Conservation (phyloP, 148 eudicot genomes). For the Rhododendron griersonianum region DNA sequence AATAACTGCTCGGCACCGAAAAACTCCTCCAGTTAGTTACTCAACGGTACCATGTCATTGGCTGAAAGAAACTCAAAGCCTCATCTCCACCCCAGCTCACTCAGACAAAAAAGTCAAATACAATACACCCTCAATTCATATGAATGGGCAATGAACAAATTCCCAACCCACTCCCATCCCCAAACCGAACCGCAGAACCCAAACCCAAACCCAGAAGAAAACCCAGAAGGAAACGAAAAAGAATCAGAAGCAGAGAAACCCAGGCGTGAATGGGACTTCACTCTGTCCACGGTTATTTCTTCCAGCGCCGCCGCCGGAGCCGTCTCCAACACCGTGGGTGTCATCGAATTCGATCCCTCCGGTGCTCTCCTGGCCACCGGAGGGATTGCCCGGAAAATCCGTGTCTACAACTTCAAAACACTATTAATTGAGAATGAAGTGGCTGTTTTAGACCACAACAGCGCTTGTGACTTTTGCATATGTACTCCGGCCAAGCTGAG, state of each 20-base stretch:
- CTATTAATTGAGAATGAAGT: not conserved
- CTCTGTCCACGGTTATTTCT: conserved; percentile 30
- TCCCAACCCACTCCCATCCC: conserved; percentile 11
- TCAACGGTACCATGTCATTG: not conserved
- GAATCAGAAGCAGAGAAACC: conserved; percentile 9
- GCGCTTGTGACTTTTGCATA: conserved; percentile 29
- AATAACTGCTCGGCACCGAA: too few relatives aligned
- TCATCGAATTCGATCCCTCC: conserved; percentile 31
- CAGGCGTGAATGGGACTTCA: conserved; percentile 44
- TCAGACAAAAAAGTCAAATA: not conserved
- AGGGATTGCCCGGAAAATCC: conserved; percentile 39
- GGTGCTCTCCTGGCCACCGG: conserved; percentile 36
- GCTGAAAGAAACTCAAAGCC: not conserved
- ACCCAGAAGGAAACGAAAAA: conserved; percentile 8
- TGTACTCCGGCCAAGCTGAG: conserved; percentile 54
- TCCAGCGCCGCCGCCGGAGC: conserved; percentile 9
- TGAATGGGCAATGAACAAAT: conserved; percentile 49
- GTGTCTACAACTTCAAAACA: conserved; percentile 22
- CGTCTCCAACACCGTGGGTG: conserved; percentile 38
- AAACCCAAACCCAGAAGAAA: conserved; percentile 4
- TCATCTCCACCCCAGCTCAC: not conserved
- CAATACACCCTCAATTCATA: conserved; percentile 8
- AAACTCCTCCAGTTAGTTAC: not conserved
- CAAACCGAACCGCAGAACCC: conserved; percentile 6
- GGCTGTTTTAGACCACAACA: conserved; percentile 18